phyloP scores from a whole-genome alignment of 768 basidiomycete species.

The Lanmaoa rubissima region DNA sequence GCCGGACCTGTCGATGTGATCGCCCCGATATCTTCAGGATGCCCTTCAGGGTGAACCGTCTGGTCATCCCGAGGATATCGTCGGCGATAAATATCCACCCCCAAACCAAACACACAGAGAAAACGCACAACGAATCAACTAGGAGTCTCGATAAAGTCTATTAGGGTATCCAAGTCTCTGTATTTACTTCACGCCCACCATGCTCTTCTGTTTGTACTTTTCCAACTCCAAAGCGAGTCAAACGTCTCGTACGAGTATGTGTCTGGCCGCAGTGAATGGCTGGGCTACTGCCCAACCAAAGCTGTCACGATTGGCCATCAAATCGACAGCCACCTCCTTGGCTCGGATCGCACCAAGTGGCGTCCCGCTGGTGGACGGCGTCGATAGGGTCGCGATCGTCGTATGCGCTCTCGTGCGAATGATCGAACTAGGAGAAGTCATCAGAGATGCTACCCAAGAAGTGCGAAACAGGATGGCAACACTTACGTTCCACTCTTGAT shows the following conservation, averaged over 20 bases:
- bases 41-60: background rate
- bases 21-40: background rate
- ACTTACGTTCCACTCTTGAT: conserved; percentile 54
- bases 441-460: conserved; percentile 5
- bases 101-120: background rate
- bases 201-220: background rate
- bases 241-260: background rate
- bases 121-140: background rate
- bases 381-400: conserved; percentile 22
- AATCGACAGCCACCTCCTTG: conserved; percentile 59
- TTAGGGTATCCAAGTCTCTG: conserved; percentile 13
- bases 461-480: conserved; percentile 6
- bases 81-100: background rate
- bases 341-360: conserved; percentile 60
- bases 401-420: conserved; percentile 39
- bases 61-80: background rate
- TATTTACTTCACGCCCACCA: background rate
- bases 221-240: background rate
- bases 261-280: background rate
- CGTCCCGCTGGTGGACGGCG: conserved; percentile 15
- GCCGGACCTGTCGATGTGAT: background rate
- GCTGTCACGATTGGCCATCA: conserved; percentile 7
- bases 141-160: background rate
- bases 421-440: conserved; percentile 25
- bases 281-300: background rate